A percentile compares a stretch with the other conserved stretches of the same genome.
These are phyloP conservation scores for Chrysopogon serrulatus DNA, from an alignment of 176 grass and related monocot species.

Conservation along the genomic window DNA sequence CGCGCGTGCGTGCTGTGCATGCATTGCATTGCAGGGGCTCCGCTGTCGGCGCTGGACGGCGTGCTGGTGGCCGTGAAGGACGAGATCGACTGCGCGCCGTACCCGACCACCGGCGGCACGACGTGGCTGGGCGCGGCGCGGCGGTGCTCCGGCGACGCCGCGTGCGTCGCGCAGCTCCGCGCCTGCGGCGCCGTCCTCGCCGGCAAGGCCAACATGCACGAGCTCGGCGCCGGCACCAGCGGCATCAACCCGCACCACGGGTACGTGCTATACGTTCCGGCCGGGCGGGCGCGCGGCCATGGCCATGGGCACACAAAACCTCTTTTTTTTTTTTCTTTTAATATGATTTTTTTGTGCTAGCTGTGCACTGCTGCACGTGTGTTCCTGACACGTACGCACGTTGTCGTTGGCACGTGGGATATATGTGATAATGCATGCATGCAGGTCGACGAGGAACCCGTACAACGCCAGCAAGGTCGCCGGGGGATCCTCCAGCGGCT, in stretches of 20 bases:
- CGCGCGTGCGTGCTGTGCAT: no score
- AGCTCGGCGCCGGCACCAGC: slow-evolving; percentile 78
- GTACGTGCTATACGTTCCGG: slow-evolving; percentile 10
- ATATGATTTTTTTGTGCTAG: no score
- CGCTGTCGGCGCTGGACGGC: slow-evolving; percentile 70
- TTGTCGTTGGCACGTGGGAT: no score
- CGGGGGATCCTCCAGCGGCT: slow-evolving; percentile 93
- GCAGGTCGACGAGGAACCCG: slow-evolving; percentile 84
- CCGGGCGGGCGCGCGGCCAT: no score
- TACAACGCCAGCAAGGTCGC: slow-evolving; percentile 60
- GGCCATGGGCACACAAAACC: no score
- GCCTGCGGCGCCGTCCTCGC: slow-evolving; percentile 78
- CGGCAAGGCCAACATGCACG: slow-evolving; percentile 98
- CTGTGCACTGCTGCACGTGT: no score
- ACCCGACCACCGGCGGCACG: slow-evolving; percentile 93
- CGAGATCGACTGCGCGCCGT: slow-evolving; percentile 85
- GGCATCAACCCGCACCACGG: slow-evolving; percentile 59
- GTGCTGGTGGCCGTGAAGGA: slow-evolving; percentile 83
- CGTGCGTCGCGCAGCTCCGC: slow-evolving; percentile 76
- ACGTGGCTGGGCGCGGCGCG: slow-evolving; percentile 66
- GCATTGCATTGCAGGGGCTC: slow-evolving; percentile 40
- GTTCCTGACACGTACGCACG: no score
- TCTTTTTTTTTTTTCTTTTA: no score
- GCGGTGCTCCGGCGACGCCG: slow-evolving; percentile 52
- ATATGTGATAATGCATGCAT: neutral